Evolutionary conservation across 2,329 filamentous ascomycete genomes (phyloP).

Genomic region (Huntiella omanensis): DNA sequence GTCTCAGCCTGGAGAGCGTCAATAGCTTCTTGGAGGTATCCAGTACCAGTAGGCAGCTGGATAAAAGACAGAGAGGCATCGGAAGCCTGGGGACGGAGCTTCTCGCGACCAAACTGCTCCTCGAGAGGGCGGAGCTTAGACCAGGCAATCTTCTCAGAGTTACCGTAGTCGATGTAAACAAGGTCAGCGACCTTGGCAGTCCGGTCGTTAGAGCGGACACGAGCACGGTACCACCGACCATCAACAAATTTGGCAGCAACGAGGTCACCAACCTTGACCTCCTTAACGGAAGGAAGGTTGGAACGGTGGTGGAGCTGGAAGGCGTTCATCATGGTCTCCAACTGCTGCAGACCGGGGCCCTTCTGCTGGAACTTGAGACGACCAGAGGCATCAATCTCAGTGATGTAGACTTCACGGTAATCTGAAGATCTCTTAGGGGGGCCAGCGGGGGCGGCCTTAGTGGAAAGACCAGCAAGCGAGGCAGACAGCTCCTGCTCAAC

Average conservation of each 20-base stretch:
- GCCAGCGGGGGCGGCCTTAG: constrained; percentile 23
- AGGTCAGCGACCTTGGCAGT: constrained; percentile 77
- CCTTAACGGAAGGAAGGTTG: constrained; percentile 57
- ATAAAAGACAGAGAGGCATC: constrained; percentile 78
- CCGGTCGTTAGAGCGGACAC: constrained; percentile 81
- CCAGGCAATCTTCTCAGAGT: constrained; percentile 80
- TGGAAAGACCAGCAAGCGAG: constrained; percentile 21
- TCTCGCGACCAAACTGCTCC: constrained; percentile 58
- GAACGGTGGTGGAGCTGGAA: constrained; percentile 86
- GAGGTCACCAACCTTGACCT: constrained; percentile 78
- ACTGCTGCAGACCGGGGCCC: constrained; percentile 63
- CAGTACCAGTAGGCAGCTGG: constrained; percentile 63
- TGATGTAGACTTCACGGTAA: constrained; percentile 86
- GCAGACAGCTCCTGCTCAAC: constrained; percentile 34
- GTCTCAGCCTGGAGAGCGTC: constrained; percentile 57
- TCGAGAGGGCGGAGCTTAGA: constrained; percentile 62
- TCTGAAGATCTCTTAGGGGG: constrained; percentile 50
- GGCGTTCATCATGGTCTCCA: constrained; percentile 74
- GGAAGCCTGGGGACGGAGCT: constrained; percentile 69
- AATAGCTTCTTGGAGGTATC: constrained; percentile 71
- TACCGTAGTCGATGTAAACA: constrained; percentile 90
- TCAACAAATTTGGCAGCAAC: constrained; percentile 88
- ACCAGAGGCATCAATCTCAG: constrained; percentile 66
- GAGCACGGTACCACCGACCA: constrained; percentile 84
- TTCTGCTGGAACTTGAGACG: constrained; percentile 84